Percentiles rank a stretch among this genome's conserved stretches.
Conservation (phyloP, 2,329 filamentous ascomycete genomes). For the Verticillium klebahnii region DNA sequence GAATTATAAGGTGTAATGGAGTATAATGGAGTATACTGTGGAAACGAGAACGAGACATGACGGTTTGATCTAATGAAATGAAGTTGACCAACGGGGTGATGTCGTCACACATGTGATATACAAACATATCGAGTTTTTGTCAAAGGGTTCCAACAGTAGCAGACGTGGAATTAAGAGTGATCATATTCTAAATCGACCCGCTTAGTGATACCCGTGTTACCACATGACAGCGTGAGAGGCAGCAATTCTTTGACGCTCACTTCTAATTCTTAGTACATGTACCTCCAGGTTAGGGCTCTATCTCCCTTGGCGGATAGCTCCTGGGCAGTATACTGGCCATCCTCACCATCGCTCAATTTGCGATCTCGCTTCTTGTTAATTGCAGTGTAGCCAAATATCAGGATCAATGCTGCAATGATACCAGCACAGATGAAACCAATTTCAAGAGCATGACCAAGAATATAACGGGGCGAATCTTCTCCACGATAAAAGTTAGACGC, state of each 20-base stretch:
- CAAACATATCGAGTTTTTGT: no score
- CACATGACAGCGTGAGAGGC: no score
- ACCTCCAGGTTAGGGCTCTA: constrained; percentile 57
- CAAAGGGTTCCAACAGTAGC: no score
- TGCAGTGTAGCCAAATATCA: constrained; percentile 45
- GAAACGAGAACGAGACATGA: not conserved
- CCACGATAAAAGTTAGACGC: constrained; percentile 67
- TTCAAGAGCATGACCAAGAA: constrained; percentile 45
- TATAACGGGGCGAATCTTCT: constrained; percentile 42
- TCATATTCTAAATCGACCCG: no score
- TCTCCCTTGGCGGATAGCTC: constrained; percentile 58
- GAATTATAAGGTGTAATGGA: not conserved
- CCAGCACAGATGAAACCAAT: constrained; percentile 42
- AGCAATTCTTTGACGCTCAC: no score
- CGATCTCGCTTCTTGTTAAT: constrained; percentile 55
- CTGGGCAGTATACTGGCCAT: constrained; percentile 31
- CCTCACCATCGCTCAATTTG: constrained; percentile 38
- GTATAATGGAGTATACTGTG: not conserved
- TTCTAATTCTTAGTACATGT: constrained; percentile 39
- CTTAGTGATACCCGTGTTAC: no score
- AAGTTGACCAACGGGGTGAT: not conserved
- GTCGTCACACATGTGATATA: no score
- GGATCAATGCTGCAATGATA: constrained; percentile 36
- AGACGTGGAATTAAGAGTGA: no score
- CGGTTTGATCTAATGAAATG: no score